Evolutionary conservation across 805 yeast species (phyloP), one percentile per base, ranked within the genome.

Genomic region (Ogataea pini): DNA sequence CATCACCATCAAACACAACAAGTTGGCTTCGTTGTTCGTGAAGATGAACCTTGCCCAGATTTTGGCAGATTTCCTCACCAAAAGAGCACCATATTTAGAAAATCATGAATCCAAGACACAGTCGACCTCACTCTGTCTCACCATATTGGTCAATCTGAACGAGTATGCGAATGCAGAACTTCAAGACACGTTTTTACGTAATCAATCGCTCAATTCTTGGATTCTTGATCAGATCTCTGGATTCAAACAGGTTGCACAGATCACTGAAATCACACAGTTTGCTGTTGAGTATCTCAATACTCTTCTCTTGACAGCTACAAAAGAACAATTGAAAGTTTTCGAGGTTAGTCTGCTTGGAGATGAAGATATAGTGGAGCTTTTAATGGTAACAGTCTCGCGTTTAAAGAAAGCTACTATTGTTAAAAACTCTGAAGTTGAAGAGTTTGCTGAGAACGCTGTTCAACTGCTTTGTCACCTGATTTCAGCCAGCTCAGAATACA

Each of bases 221-320:
- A n/a, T 48, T 3, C 24, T 54, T 7, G 18, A 47, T 25, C 20
- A 36, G 2, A 22, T 42, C 1, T 13, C 42, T 3, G 25, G 31
- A 3, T 36, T 48, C 37, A 50, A 24, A 18, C 20, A 28, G 9
- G 38, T 36, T 3, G 25, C 49, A 2, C 22, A 36, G 22, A 22
- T 59, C 2, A 47, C 43, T 6, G n/a, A 36, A 2, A 44, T 43
- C 18, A 25, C 41, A 10, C 59, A 53, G 38, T 54, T 54, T 29
- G 37, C 56, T 7, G 51, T 50, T 37, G 60, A 57, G 33, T 57
- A 49, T 34, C 25, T 54, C 7, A 43, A 42, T 22, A 46, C 50
- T 12, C 39, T 57, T 14, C 37, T 57, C 2, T 17, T 49, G 9
- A 32, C 39, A 1, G 12, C 31, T 4, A 19, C 33, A 12, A 28